A percentile compares a stretch with the other conserved stretches of the same genome.
phyloP scores from a whole-genome alignment of 2,329 filamentous ascomycete species.

The Septoria linicola region DNA sequence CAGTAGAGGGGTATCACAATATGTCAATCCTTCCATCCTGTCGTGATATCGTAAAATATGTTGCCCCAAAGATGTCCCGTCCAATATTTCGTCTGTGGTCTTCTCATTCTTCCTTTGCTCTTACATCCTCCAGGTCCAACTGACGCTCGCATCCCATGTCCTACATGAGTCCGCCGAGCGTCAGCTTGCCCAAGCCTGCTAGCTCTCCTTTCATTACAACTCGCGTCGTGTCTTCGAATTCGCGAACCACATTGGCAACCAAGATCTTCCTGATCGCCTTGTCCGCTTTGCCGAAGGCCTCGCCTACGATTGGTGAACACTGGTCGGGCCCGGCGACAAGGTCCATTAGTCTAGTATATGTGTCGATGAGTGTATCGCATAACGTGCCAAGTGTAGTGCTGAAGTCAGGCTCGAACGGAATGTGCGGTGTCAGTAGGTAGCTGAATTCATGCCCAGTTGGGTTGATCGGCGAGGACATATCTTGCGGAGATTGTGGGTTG shows the following conservation, averaged over 20 bases:
- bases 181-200: slow-evolving; percentile 80
- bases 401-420: slow-evolving; percentile 96
- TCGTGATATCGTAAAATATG: no score
- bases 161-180: slow-evolving; percentile 79
- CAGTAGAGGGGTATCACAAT: no score
- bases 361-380: slow-evolving; percentile 92
- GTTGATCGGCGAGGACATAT: slow-evolving; percentile 46
- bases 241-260: slow-evolving; percentile 79
- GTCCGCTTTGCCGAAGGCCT: slow-evolving; percentile 89
- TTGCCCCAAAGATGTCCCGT: no score
- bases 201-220: slow-evolving; percentile 76
- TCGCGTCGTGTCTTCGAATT: slow-evolving; percentile 87
- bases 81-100: slow-evolving; percentile 25
- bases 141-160: slow-evolving; percentile 19
- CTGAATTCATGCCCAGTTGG: slow-evolving; percentile 79
- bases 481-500: slow-evolving; percentile 26
- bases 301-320: slow-evolving; percentile 65
- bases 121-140: background rate
- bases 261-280: slow-evolving; percentile 83
- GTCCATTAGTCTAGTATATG: slow-evolving; percentile 74
- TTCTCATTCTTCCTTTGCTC: background rate
- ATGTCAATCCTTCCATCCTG: no score
- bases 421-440: slow-evolving; percentile 80
- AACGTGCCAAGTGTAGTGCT: slow-evolving; percentile 94
- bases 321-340: slow-evolving; percentile 73